A percentile compares a stretch with the other conserved stretches of the same genome.
phyloP scores from a whole-genome alignment of 2,329 filamentous ascomycete species.

The Pseudocercospora fuligena region DNA sequence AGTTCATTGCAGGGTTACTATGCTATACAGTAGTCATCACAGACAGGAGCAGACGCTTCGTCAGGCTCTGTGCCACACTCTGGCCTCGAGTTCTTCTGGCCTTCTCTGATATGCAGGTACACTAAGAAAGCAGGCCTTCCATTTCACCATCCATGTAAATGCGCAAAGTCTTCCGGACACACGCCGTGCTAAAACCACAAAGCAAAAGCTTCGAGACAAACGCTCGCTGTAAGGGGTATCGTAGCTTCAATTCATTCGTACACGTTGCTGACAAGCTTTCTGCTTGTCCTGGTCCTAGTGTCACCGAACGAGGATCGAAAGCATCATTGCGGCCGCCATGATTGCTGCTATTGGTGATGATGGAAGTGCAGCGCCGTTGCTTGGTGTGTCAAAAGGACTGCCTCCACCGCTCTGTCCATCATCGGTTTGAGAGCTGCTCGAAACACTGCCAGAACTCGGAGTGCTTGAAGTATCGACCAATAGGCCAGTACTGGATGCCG shows the following conservation, averaged over 20 bases:
- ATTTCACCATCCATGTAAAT: constrained; percentile 9
- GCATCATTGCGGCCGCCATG: constrained; percentile 4
- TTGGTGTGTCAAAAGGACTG: constrained; percentile 49
- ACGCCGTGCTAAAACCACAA: constrained; percentile 9
- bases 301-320: constrained; percentile 13
- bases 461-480: constrained; percentile 29
- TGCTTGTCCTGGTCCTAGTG: constrained; percentile 6
- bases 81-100: not conserved
- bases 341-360: constrained; percentile 1
- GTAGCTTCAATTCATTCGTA: constrained; percentile 8
- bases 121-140: constrained; percentile 1
- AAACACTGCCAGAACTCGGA: constrained; percentile 20
- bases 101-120: not conserved
- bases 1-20: not conserved
- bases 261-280: constrained; percentile 1
- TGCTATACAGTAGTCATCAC: constrained; percentile 6
- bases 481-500: constrained; percentile 24
- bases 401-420: constrained; percentile 47
- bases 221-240: constrained; percentile 10
- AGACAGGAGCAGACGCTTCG: constrained; percentile 1
- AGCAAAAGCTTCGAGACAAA: constrained; percentile 9
- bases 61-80: not conserved
- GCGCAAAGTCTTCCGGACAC: constrained; percentile 8
- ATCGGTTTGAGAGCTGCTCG: constrained; percentile 38
- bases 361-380: constrained; percentile 23